phyloP scores from a whole-genome alignment of 345 rosid genomes.

The Nasturtium officinale region DNA sequence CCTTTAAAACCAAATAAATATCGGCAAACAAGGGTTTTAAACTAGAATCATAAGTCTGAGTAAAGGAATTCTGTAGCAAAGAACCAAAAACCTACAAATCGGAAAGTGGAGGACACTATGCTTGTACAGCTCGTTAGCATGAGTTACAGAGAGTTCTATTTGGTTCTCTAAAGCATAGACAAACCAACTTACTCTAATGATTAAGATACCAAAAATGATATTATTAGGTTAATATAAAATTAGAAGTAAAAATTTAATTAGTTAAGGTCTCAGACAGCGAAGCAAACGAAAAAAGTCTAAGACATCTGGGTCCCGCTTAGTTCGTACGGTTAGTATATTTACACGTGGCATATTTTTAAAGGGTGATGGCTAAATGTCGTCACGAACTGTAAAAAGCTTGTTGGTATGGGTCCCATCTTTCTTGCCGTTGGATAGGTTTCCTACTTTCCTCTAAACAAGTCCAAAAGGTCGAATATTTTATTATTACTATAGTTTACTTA shows the following conservation, averaged over 20 bases:
- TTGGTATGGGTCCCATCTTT: conserved; percentile 22
- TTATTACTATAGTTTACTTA: neutral
- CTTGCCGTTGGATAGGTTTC: conserved; percentile 18
- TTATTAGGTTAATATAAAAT: neutral
- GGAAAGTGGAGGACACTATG: conserved; percentile 29
- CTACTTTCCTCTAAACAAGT: conserved; percentile 1
- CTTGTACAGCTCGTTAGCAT: conserved; percentile 32
- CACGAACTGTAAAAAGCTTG: conserved; percentile 17
- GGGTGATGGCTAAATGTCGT: conserved; percentile 12
- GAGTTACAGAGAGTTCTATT: conserved; percentile 20
- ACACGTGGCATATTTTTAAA: conserved; percentile 1
- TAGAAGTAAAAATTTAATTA: conserved; percentile 5
- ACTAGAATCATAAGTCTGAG: conserved; percentile 1
- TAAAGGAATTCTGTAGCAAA: neutral
- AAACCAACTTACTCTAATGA: conserved; percentile 28
- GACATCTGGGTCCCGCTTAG: conserved; percentile 28
- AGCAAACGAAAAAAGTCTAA: conserved; percentile 14
- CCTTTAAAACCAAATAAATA: no score
- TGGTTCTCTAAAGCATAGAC: conserved; percentile 34
- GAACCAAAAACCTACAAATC: neutral
- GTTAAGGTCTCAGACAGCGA: conserved; percentile 21
- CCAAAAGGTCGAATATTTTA: conserved; percentile 8
- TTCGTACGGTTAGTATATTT: neutral
- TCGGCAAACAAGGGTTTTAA: neutral
- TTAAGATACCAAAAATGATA: conserved; percentile 10